Conservation (phyloP, 2,329 filamentous ascomycete genomes). For the Corniculantispora saksenae region DNA sequence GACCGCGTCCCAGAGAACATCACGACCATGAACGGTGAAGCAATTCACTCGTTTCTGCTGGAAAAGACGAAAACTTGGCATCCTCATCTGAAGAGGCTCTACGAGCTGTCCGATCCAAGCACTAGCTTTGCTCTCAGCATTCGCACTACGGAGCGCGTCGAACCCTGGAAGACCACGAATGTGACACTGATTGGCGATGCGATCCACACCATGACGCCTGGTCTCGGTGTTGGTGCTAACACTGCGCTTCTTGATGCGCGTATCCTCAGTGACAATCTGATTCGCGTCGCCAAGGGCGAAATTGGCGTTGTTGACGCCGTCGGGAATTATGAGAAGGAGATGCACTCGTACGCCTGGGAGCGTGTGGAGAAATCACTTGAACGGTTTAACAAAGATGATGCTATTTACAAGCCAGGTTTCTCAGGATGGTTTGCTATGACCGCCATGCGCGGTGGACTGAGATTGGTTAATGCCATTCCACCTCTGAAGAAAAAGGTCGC, state of each 20-base stretch:
- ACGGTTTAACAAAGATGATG: conserved; percentile 21
- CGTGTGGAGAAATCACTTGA: conserved; percentile 22
- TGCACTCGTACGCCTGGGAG: conserved; percentile 22
- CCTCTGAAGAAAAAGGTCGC: conserved; percentile 16
- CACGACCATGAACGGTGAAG: conserved; percentile 14
- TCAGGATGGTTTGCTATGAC: conserved; percentile 19
- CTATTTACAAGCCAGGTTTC: conserved; percentile 16
- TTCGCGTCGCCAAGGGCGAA: conserved; percentile 3
- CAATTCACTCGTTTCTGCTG: conserved; percentile 13
- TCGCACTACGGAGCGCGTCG: conserved; percentile 21
- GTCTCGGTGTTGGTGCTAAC: conserved; percentile 25
- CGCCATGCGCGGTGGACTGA: conserved; percentile 18
- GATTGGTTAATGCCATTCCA: conserved; percentile 19
- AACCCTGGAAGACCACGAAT: conserved; percentile 17
- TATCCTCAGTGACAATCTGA: conserved; percentile 17
- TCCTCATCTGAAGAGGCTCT: conserved; percentile 15
- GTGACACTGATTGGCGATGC: conserved; percentile 28
- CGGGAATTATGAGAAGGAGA: conserved; percentile 17
- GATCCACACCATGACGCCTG: conserved; percentile 28
- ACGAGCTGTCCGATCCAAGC: conserved; percentile 18
- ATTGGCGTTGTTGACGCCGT: conserved; percentile 10
- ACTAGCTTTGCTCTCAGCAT: conserved; percentile 20
- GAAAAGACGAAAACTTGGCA: conserved; percentile 17
- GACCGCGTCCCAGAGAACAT: conserved; percentile 10
- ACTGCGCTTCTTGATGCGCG: conserved; percentile 24